A percentile compares a stretch with the other conserved stretches of the same genome.
Evolutionary conservation across 306 rosid genomes (phyloP).

Genomic region (Malus asiatica): DNA sequence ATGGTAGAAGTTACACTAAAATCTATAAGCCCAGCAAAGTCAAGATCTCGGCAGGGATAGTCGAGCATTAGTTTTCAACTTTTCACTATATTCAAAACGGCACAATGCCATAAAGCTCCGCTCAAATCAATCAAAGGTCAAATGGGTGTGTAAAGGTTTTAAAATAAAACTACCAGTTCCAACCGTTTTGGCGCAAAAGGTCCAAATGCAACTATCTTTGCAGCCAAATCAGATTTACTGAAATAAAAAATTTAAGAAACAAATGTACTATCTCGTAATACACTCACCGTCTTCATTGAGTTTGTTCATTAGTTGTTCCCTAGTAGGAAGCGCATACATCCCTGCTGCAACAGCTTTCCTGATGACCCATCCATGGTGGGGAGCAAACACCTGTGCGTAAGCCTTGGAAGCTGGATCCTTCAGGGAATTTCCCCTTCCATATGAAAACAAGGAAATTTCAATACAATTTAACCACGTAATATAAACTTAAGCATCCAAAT

Average conservation of each 20-base stretch:
- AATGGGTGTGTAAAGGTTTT: background rate
- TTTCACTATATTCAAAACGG: background rate
- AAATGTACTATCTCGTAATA: constrained; percentile 4
- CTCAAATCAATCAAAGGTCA: background rate
- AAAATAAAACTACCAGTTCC: background rate
- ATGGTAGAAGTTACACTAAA: background rate
- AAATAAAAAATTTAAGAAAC: constrained; percentile 1
- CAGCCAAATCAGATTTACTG: background rate
- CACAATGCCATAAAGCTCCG: background rate
- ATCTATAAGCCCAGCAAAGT: background rate
- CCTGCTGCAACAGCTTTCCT: constrained; percentile 88
- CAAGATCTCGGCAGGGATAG: background rate
- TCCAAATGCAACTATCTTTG: background rate
- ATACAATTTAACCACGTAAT: background rate
- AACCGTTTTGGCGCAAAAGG: background rate
- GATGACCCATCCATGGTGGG: constrained; percentile 86
- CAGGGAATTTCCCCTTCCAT: constrained; percentile 70
- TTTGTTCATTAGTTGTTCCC: constrained; percentile 50
- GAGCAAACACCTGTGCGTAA: constrained; percentile 69
- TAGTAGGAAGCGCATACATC: constrained; percentile 84
- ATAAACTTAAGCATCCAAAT: background rate
- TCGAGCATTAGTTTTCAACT: background rate
- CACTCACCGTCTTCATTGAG: constrained; percentile 87
- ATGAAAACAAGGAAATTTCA: constrained; percentile 15
- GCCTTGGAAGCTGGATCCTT: constrained; percentile 87